phyloP scores from a whole-genome alignment of 164 flowering plant genomes.

The Dillenia suffruticosa region DNA sequence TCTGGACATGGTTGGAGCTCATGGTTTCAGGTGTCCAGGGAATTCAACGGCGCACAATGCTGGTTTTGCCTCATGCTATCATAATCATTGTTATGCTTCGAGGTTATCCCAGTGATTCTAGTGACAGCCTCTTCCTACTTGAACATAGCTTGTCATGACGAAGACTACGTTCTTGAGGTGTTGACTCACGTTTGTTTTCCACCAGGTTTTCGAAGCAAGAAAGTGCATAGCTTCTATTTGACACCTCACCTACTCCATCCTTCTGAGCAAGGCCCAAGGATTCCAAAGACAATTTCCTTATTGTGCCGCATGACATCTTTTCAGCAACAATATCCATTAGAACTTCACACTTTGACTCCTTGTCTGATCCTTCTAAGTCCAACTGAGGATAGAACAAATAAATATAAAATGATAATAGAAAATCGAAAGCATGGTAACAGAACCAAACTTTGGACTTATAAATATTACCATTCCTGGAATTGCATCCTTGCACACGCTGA shows the following conservation, averaged over 20 bases:
- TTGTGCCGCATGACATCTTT: conserved; percentile 13
- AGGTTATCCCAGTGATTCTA: conserved; percentile 15
- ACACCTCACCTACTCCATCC: conserved; percentile 14
- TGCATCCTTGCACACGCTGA: conserved; percentile 9
- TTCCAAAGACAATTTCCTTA: conserved; percentile 32
- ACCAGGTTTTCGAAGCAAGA: conserved; percentile 5
- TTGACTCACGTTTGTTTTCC: too few relatives aligned
- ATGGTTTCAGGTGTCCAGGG: conserved; percentile 8
- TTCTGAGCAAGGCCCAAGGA: conserved; percentile 10
- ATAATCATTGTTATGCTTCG: conserved; percentile 11
- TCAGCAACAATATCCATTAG: conserved; percentile 3
- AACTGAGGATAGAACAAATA: conserved; percentile 19
- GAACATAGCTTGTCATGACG: conserved; percentile 8
- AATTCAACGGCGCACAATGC: not conserved
- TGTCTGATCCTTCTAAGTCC: conserved; percentile 18
- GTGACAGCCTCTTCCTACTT: conserved; percentile 29
- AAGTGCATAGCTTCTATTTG: conserved; percentile 7
- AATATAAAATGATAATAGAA: not conserved
- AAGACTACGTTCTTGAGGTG: too few relatives aligned
- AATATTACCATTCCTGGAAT: conserved; percentile 21
- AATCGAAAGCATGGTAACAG: not conserved
- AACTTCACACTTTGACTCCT: conserved; percentile 12
- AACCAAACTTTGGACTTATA: not conserved
- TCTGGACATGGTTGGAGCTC: conserved; percentile 10
- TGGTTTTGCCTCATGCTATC: conserved; percentile 10